A percentile compares a stretch with the other conserved stretches of the same genome.
Conservation (phyloP, 2,329 filamentous ascomycete genomes). For the Coccinonectria pachysandricola region DNA sequence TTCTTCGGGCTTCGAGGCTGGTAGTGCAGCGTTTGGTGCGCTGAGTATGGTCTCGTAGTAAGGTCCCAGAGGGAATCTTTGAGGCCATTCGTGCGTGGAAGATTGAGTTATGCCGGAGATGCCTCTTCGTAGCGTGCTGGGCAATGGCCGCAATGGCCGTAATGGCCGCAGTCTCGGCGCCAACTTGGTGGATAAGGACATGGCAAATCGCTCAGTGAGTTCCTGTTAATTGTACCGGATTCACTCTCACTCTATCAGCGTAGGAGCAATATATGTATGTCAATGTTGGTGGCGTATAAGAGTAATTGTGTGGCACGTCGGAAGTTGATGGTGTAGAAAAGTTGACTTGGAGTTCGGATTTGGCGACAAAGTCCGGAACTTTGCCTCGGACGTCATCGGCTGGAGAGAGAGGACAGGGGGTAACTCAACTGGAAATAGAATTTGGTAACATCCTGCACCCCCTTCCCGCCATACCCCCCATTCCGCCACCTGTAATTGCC, state of each 20-base stretch:
- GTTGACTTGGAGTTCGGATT: background rate
- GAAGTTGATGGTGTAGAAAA: constrained; percentile 11
- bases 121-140: too few species aligned
- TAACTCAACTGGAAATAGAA: too few species aligned
- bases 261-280: too few species aligned
- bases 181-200: constrained; percentile 23
- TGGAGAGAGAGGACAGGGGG: too few species aligned
- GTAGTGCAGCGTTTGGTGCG: constrained; percentile 31
- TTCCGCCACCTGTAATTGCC: too few species aligned
- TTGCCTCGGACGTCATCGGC: constrained; percentile 25
- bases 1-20: constrained; percentile 32
- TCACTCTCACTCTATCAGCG: too few species aligned
- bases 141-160: constrained; percentile 11
- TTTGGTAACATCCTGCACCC: too few species aligned
- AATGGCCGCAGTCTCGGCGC: constrained; percentile 22
- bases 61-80: constrained; percentile 38
- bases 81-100: constrained; percentile 25
- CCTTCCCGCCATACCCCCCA: too few species aligned
- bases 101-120: too few species aligned
- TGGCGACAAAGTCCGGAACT: constrained; percentile 12
- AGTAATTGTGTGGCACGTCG: constrained; percentile 6
- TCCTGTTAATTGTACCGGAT: too few species aligned
- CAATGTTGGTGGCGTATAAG: too few species aligned
- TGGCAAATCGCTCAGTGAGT: constrained; percentile 6
- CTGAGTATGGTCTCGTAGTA: constrained; percentile 51